Evolutionary conservation across 148 eudicot genomes (phyloP), one percentile per base, ranked within the genome.

Genomic region (Tetragonia tetragonoides): DNA sequence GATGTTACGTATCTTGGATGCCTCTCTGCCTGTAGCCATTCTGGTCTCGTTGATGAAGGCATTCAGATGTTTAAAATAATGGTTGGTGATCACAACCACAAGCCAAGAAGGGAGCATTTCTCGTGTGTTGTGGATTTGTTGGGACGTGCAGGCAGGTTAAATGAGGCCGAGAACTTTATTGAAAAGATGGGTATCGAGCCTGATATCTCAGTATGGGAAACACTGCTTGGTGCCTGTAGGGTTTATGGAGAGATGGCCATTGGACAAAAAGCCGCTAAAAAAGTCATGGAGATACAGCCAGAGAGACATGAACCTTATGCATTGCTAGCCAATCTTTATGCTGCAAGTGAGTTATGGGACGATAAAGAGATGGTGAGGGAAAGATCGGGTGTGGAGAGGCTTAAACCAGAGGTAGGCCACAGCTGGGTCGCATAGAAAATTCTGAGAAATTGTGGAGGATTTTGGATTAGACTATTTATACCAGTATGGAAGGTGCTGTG

Each of bases 251-350:
- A 57, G 62, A 57, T 57, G 62, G 15, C 62, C 17, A 16, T 57
- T 57, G 62, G 62, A 57, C 18, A 83, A 57, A 80, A 78, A 42
- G 62, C 79, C 0, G 80, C 72, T 1, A 65, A 57, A 75, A 81
- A 54, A 69, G 53, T 86, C 34, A 62, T 80, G 54, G 82, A 81
- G 23, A 46, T 86, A 41, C 67, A 81, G 44, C 81, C 84, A 7
- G 61, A 63, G 70, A 76, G 59, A 24, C 81, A 75, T 38, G 82
- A 70, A n/a, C 59, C 84, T 2, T 86, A 75, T 75, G 84, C 83
- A 41, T 54, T 81, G 80, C 76, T 86, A 64, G 84, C 86, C 12
- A 86, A 86, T 81, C 76, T 86, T 68, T 83, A 86, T 76, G 88
- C 86, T 53, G 84, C 78, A 40, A 68, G 77, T 46, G 84, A 84